Conservation (phyloP, 768 basidiomycete species). For the Bullera alba region DNA sequence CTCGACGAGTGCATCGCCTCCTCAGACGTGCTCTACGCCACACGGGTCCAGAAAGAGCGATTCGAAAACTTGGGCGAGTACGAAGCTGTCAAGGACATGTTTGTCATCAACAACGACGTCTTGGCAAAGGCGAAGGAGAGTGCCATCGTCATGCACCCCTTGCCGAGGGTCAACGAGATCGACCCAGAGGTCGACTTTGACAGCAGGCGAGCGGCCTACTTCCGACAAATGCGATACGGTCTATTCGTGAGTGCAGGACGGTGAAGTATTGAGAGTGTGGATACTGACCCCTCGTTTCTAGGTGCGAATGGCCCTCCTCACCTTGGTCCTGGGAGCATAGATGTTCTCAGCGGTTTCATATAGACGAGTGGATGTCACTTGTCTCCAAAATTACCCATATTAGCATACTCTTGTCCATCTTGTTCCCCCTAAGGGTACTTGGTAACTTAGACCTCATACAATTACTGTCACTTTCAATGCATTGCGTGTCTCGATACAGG, state of each 20-base stretch:
- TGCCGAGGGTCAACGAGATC: constrained; percentile 93
- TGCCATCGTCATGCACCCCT: constrained; percentile 99
- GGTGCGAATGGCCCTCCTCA: constrained; percentile 75
- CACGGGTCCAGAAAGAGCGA: constrained; percentile 90
- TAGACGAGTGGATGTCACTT: no score
- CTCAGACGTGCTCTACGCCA: constrained; percentile 95
- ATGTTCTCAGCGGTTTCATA: no score
- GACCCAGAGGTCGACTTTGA: constrained; percentile 98
- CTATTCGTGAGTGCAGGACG: constrained; percentile 66
- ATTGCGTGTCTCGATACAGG: no score
- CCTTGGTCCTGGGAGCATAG: constrained; percentile 55
- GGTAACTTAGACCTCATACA: no score
- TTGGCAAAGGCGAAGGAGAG: constrained; percentile 88
- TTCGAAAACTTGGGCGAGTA: constrained; percentile 76
- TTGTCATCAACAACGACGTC: constrained; percentile 88
- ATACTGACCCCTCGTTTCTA: constrained; percentile 28
- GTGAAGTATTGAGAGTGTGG: neutral
- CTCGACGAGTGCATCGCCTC: constrained; percentile 83
- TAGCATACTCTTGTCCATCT: no score
- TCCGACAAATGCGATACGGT: constrained; percentile 97
- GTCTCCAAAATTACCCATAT: no score
- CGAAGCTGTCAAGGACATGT: constrained; percentile 83
- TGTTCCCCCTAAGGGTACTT: no score
- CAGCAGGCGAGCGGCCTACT: constrained; percentile 85
- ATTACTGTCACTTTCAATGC: no score